These are phyloP conservation scores for Zalaria sp. DNA, from an alignment of 2,329 filamentous ascomycete species.

Conservation along the genomic window DNA sequence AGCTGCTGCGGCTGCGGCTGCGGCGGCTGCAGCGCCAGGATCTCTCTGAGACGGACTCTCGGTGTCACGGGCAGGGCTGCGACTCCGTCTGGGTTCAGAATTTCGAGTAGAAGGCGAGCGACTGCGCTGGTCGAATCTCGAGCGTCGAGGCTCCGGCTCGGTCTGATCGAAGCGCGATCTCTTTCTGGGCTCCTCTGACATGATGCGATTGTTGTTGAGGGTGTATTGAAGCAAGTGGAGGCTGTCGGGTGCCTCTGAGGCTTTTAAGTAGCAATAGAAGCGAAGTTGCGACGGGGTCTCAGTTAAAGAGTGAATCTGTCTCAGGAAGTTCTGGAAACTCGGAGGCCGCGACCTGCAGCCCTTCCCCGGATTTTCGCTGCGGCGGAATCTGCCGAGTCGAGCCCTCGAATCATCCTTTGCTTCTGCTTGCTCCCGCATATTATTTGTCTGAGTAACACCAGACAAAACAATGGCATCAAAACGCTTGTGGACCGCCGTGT, in stretches of 20 bases:
- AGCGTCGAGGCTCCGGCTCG: slow-evolving; percentile 50
- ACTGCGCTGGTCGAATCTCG: slow-evolving; percentile 84
- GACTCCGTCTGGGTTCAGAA: slow-evolving; percentile 55
- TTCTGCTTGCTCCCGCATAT: too few relatives aligned
- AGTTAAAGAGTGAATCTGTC: too few relatives aligned
- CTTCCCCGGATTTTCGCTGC: too few relatives aligned
- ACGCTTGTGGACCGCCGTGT: slow-evolving; percentile 11
- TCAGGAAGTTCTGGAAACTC: too few relatives aligned
- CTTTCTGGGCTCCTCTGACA: slow-evolving; percentile 75
- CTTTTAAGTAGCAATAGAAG: too few relatives aligned
- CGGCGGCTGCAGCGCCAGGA: slow-evolving; percentile 49
- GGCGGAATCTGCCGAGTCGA: too few relatives aligned
- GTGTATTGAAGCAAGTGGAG: background rate
- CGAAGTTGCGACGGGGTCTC: too few relatives aligned
- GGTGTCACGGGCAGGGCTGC: slow-evolving; percentile 54
- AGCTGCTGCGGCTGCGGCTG: slow-evolving; percentile 65
- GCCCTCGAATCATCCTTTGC: too few relatives aligned
- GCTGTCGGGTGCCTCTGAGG: background rate
- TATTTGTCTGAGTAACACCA: too few relatives aligned
- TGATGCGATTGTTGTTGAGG: slow-evolving; percentile 19
- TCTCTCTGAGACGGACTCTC: slow-evolving; percentile 24
- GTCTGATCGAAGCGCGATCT: slow-evolving; percentile 91
- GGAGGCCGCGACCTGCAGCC: too few relatives aligned
- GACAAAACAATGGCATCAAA: slow-evolving; percentile 19
- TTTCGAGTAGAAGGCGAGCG: slow-evolving; percentile 59